Conservation (phyloP, 2,329 filamentous ascomycete species). For the Fonsecaea erecta region DNA sequence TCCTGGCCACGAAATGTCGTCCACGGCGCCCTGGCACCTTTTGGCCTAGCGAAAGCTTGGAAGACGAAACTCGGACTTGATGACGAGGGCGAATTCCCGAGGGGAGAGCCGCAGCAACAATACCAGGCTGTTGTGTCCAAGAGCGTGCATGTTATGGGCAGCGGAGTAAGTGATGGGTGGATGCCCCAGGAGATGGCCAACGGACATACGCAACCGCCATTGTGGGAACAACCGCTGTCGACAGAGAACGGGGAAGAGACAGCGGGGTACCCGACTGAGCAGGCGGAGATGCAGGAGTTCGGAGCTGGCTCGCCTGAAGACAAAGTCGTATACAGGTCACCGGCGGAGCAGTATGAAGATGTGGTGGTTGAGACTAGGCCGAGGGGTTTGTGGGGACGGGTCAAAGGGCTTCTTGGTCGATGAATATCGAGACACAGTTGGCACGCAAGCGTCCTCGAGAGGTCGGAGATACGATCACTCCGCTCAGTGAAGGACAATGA, state of each 20-base stretch:
- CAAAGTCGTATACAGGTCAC: neutral
- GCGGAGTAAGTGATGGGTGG: constrained; percentile 28
- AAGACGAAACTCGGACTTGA: constrained; percentile 8
- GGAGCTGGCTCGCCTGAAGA: neutral
- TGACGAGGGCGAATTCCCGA: constrained; percentile 6
- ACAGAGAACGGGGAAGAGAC: neutral
- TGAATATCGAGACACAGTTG: neutral
- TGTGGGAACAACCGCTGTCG: constrained; percentile 10
- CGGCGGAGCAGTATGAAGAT: neutral
- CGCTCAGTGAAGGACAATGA: neutral
- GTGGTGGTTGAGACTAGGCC: constrained; percentile 5
- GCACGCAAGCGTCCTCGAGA: neutral
- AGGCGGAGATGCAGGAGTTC: neutral
- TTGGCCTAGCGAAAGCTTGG: constrained; percentile 26
- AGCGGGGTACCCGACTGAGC: neutral
- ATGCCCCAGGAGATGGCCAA: constrained; percentile 17
- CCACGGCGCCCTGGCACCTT: constrained; percentile 49
- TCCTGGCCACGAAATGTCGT: constrained; percentile 50
- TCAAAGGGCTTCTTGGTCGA: constrained; percentile 12
- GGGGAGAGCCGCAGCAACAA: neutral
- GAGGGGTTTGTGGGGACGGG: constrained; percentile 10
- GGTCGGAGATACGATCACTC: neutral
- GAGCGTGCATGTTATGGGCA: constrained; percentile 29
- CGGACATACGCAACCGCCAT: constrained; percentile 8
- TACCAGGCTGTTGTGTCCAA: constrained; percentile 16